Conservation (phyloP, 148 eudicot species). For the Arctostaphylos glauca region DNA sequence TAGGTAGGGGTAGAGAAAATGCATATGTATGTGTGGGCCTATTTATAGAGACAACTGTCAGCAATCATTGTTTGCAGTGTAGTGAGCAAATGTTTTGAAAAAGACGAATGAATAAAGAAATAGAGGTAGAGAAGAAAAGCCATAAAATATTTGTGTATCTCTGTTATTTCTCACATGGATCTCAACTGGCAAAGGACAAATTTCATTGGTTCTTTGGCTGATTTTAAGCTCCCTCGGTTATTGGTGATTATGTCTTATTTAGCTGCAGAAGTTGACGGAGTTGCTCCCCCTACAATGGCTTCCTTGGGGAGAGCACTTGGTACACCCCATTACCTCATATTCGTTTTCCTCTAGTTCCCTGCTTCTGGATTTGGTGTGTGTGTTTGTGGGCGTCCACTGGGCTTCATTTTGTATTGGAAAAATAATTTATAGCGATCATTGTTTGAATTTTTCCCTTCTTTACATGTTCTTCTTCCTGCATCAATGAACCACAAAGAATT, state of each 20-base stretch:
- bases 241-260: background rate
- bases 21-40: too few species aligned
- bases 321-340: background rate
- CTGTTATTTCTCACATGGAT: background rate
- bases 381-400: background rate
- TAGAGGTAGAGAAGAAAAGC: background rate
- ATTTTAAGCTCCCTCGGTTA: background rate
- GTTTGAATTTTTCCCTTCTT: background rate
- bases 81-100: too few species aligned
- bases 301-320: constrained; percentile 10
- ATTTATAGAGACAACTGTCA: too few species aligned
- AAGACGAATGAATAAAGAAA: too few species aligned
- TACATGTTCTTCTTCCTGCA: background rate
- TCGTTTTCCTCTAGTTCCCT: background rate
- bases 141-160: background rate
- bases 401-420: background rate
- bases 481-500: too few species aligned
- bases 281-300: constrained; percentile 4
- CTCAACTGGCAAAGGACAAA: too few species aligned
- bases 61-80: too few species aligned
- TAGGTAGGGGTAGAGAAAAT: too few species aligned
- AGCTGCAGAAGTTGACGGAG: background rate
- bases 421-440: background rate
- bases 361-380: background rate
- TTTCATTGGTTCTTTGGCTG: background rate